phyloP scores from a whole-genome alignment of 371 early-diverging fungal genomes.

The Racocetra persica region DNA sequence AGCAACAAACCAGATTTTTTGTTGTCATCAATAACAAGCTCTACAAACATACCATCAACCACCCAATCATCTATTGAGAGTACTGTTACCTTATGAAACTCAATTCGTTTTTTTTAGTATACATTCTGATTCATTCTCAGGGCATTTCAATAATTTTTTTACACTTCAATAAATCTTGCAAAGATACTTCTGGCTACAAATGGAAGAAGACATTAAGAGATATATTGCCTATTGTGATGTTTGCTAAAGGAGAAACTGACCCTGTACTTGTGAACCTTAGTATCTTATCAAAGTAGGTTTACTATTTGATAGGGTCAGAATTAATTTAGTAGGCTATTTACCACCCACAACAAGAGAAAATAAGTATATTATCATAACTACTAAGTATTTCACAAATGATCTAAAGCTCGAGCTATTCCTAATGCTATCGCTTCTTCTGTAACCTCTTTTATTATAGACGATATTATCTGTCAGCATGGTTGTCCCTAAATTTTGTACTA shows the following conservation, averaged over 20 bases:
- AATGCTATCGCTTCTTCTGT: constrained; percentile 42
- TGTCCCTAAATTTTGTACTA: constrained; percentile 44
- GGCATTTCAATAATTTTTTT: neutral
- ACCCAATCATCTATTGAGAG: no score
- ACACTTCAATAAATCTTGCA: neutral
- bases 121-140: neutral
- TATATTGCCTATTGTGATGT: neutral
- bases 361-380: neutral
- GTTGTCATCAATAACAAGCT: no score
- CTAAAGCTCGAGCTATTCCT: neutral
- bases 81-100: neutral
- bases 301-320: neutral
- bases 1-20: no score
- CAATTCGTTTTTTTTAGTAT: neutral
- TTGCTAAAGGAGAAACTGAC: neutral
- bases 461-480: constrained; percentile 49
- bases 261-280: neutral
- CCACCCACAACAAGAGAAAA: neutral
- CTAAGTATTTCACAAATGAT: no score
- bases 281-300: neutral
- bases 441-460: constrained; percentile 50
- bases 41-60: no score
- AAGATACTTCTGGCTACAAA: neutral
- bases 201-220: neutral
- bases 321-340: neutral